Base-by-base conservation (phyloP, 164 flowering plant species). In the Umbellularia californica region DNA sequence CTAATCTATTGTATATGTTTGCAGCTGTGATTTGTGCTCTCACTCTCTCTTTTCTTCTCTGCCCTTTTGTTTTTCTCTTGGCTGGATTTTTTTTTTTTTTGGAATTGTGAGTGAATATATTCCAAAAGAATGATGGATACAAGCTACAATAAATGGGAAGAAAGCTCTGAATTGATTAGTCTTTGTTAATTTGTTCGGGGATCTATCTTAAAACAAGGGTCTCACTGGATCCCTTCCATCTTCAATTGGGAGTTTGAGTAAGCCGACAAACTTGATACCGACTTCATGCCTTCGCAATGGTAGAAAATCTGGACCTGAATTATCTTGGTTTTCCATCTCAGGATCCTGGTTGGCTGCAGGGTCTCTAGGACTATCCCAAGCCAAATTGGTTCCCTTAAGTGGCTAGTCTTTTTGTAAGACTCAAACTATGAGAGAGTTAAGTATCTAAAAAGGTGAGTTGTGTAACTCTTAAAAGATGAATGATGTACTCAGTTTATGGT, bases 331-430 rank as follows among this genome's bases (percentile, higher is more conserved):
- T 52, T 52, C 19, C 58, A 13, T 23, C 14, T 62, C 89, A 93
- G 97, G 79, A 90, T 89, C 78, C 83, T 95, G 5, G 90, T 89
- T 50, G 97, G 94, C 20, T 93, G 97, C 72, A 28, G 94, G 83
- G 91, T 95, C 83, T 84, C 78, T 74, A 97, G 94, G 51, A 74
- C 5, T 50, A 89, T 95, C 70, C 98, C 97, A 25, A 71, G 74
- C 20, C 93, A 91, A 79, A 50, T 95, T 50, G 97, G 97, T 67
- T 86, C 82, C 65, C 91, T 95, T 50, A 41, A 79, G 62, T 76
- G 85, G 28, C 82, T 93, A 14, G 74, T 92, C 13, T 95, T 90
- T 85, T 79, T 95, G 98, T 95, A 87, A 88, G 92, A 12, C 0
- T 19, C 33, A 9, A 27, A 30, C 5, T 30, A 52, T 52, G 58